Evolutionary conservation across 108 stramenopile genomes (phyloP).

Genomic region (Skeletonema tropicum): DNA sequence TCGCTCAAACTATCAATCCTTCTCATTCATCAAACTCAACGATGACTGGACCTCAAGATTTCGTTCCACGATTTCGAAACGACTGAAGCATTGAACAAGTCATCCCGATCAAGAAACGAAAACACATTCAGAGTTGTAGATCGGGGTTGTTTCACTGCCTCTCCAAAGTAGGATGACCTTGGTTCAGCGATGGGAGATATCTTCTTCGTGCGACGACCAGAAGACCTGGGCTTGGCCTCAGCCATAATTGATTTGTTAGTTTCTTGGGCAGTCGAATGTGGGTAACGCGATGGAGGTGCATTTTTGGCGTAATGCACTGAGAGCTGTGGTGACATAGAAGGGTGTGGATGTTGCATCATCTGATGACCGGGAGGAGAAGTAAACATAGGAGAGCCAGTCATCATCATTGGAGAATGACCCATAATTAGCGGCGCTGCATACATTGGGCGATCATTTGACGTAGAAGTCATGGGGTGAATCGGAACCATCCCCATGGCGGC

Average conservation of each 20-base stretch:
- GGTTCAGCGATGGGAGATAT: conserved; percentile 28
- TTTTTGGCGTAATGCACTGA: background rate
- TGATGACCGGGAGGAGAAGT: background rate
- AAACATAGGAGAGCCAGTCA: background rate
- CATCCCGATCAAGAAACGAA: conserved; percentile 75
- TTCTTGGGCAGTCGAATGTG: background rate
- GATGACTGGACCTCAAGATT: conserved; percentile 62
- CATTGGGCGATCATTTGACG: background rate
- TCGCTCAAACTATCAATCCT: background rate
- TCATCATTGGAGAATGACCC: background rate
- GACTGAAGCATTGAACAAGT: conserved; percentile 86
- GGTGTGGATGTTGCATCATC: conserved; percentile 6
- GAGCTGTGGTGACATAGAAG: background rate
- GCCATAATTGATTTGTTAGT: background rate
- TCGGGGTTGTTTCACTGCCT: conserved; percentile 59
- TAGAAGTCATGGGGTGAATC: background rate
- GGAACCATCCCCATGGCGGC: background rate
- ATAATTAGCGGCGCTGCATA: background rate
- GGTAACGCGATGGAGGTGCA: background rate
- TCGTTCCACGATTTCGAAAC: conserved; percentile 78
- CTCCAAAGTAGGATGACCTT: conserved; percentile 60
- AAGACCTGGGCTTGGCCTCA: background rate
- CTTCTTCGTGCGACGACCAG: conserved; percentile 13
- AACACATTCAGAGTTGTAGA: conserved; percentile 69
- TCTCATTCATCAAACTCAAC: conserved; percentile 8